Percentiles rank a stretch among this genome's conserved stretches.
Evolutionary conservation across 176 grass and related monocot species (phyloP).

Genomic region (Aegilops bicornis): DNA sequence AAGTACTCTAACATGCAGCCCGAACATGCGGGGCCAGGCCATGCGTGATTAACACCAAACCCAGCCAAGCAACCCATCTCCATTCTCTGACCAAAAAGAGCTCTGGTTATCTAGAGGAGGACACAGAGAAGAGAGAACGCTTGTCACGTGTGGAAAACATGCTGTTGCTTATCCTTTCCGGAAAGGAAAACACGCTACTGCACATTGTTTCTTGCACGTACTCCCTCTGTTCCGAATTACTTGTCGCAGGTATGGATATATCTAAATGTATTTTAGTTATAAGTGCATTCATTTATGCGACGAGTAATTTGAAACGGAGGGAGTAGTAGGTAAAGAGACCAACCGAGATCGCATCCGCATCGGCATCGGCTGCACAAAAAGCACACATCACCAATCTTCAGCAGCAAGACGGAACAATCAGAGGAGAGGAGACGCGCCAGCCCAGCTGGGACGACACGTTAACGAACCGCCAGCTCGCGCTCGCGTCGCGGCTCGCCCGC

Average conservation of each 20-base stretch:
- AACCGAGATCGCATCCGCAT: not conserved
- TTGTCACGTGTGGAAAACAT: not conserved
- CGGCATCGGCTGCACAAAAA: not conserved
- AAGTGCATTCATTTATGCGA: too few relatives aligned
- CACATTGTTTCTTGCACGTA: not conserved
- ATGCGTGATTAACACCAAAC: not conserved
- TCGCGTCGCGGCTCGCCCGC: not conserved
- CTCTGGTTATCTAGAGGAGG: not conserved
- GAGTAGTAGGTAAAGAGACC: not conserved
- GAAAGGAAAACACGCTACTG: not conserved
- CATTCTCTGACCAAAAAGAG: too few relatives aligned
- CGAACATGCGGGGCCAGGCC: not conserved
- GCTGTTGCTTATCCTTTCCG: not conserved
- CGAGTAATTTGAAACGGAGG: too few relatives aligned
- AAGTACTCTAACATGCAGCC: not conserved
- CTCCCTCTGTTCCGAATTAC: too few relatives aligned
- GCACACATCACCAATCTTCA: not conserved
- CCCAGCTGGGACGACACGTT: not conserved
- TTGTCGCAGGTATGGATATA: too few relatives aligned
- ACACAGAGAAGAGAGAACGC: not conserved
- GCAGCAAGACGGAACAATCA: not conserved
- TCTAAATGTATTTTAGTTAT: too few relatives aligned
- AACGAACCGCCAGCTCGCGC: not conserved
- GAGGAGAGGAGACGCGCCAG: not conserved
- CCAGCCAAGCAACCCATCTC: not conserved